Evolutionary conservation across 1,284 basidiomycete genomes (phyloP).

Genomic region (Cryptococcus hybrid): DNA sequence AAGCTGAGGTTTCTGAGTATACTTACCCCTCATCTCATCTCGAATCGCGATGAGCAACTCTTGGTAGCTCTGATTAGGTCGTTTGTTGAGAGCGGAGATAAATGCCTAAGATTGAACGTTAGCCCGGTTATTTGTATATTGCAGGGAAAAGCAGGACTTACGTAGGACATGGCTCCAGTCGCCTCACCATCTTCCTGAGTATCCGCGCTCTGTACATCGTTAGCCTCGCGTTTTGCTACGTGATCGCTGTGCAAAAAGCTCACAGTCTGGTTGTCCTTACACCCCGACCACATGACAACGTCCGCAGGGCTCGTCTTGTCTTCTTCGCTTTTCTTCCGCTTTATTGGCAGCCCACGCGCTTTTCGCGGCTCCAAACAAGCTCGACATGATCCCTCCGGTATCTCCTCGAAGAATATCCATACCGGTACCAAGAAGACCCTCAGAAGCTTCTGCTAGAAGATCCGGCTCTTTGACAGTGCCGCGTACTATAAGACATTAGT

Average conservation of each 20-base stretch:
- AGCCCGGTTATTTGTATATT: not conserved
- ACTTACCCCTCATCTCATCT: conserved; percentile 53
- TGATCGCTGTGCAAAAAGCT: conserved; percentile 2
- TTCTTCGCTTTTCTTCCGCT: conserved; percentile 63
- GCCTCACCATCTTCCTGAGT: conserved; percentile 73
- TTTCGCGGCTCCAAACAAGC: conserved; percentile 43
- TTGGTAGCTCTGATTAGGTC: conserved; percentile 65
- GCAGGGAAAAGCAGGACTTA: conserved; percentile 1
- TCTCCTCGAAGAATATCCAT: conserved; percentile 59
- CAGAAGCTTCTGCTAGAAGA: conserved; percentile 70
- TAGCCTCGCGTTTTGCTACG: not conserved
- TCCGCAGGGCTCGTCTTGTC: conserved; percentile 78
- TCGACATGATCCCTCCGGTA: conserved; percentile 63
- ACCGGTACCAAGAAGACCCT: conserved; percentile 59
- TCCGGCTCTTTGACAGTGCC: conserved; percentile 93
- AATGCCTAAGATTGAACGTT: conserved; percentile 47
- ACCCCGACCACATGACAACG: conserved; percentile 70
- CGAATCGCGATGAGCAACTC: conserved; percentile 63
- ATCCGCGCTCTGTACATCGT: conserved; percentile 59
- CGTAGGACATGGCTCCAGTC: conserved; percentile 72
- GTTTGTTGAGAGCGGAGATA: conserved; percentile 7
- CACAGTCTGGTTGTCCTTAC: conserved; percentile 88
- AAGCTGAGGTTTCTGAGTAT: conserved; percentile 76
- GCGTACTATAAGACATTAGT: conserved; percentile 59
- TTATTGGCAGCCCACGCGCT: conserved; percentile 53